These are phyloP conservation scores for Prinsepia uniflora DNA, from an alignment of 306 rosid species.

Conservation along the genomic window DNA sequence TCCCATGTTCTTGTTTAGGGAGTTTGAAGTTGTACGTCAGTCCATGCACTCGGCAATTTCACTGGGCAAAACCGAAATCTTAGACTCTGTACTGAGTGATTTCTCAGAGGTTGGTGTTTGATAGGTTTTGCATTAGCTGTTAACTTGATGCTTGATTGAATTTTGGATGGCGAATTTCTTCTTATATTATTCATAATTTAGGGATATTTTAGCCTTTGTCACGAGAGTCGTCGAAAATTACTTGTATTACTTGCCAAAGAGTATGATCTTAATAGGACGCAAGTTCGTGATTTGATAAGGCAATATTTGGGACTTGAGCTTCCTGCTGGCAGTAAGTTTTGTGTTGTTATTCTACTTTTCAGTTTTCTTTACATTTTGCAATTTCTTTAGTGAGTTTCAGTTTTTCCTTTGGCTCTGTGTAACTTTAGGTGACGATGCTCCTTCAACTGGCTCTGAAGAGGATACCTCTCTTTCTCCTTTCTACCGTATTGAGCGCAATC, in stretches of 20 bases:
- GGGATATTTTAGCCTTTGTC: conserved; percentile 70
- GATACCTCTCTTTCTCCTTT: conserved; percentile 57
- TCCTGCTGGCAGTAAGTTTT: conserved; percentile 57
- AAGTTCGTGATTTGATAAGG: conserved; percentile 66
- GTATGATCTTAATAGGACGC: conserved; percentile 72
- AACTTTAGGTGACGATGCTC: conserved; percentile 44
- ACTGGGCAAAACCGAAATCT: conserved; percentile 64
- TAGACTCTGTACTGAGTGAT: conserved; percentile 59
- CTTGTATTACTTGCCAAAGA: conserved; percentile 73
- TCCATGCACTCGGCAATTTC: conserved; percentile 82
- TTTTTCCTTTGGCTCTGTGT: conserved; percentile 10
- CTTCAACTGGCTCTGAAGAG: conserved; percentile 45
- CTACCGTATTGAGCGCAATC: conserved; percentile 67
- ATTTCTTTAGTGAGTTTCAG: conserved; percentile 13
- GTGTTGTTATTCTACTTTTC: background rate
- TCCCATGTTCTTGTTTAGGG: conserved; percentile 28
- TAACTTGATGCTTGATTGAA: background rate
- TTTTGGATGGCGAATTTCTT: background rate
- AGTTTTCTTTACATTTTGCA: conserved; percentile 8
- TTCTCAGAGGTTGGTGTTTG: conserved; percentile 57
- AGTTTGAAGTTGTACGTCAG: conserved; percentile 52
- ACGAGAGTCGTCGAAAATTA: conserved; percentile 59
- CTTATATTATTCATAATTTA: conserved; percentile 35
- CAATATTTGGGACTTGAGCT: conserved; percentile 82
- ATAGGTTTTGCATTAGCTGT: background rate